Percentiles rank a stretch among this genome's conserved stretches.
Conservation (phyloP, 495 filamentous ascomycete genomes). For the Daldinia vernicosa region DNA sequence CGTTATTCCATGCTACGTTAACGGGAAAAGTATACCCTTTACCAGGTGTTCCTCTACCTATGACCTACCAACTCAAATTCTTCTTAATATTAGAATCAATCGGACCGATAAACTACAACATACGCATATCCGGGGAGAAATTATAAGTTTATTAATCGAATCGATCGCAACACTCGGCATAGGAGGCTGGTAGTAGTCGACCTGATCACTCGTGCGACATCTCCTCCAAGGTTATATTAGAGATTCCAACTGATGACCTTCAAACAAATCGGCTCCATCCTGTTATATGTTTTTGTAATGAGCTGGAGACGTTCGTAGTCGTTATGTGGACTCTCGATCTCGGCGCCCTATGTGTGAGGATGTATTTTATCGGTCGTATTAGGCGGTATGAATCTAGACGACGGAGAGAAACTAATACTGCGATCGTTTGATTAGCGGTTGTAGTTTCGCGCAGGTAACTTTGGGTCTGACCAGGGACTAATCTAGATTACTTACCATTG, state of each 20-base stretch:
- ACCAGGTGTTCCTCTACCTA: background rate
- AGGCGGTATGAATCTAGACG: background rate
- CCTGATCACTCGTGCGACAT: background rate
- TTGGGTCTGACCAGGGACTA: conserved; percentile 5
- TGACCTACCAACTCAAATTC: background rate
- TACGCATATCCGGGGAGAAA: too few relatives aligned
- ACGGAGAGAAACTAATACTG: background rate
- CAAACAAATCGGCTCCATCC: background rate
- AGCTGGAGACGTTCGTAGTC: background rate
- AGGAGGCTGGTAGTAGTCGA: background rate
- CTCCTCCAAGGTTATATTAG: background rate
- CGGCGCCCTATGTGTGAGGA: background rate
- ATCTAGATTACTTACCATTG: conserved; percentile 1
- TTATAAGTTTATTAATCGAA: too few relatives aligned
- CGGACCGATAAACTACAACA: background rate
- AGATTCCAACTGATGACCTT: background rate
- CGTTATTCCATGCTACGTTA: too few relatives aligned
- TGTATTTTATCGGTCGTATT: background rate
- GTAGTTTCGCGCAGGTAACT: background rate
- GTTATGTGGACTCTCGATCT: background rate
- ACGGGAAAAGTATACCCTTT: background rate
- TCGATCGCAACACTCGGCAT: background rate
- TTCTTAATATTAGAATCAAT: too few relatives aligned
- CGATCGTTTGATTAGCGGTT: conserved; percentile 1
- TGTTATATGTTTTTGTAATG: background rate